Evolutionary conservation across 2,329 filamentous ascomycete species (phyloP), one percentile per base, ranked within the genome.

Genomic region (Fusarium sp.): DNA sequence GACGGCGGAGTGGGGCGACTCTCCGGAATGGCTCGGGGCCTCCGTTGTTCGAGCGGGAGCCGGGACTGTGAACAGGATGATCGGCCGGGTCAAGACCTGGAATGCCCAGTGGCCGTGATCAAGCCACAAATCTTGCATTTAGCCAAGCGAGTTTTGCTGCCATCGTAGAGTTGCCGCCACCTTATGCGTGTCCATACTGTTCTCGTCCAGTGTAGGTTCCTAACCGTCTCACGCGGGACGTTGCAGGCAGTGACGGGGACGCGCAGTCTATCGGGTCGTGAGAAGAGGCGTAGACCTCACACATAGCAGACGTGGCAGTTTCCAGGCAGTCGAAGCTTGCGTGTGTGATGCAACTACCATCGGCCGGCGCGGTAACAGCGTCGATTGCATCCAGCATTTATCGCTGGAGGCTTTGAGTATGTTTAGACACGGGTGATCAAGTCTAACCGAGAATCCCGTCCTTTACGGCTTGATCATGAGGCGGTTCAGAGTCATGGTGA

Each of bases 171-270:
- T 34, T 55, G 23, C 52, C 16, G 16, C 39, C 52, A 44, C n/a
- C 13, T 31, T 30, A 10, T 16, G 40, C 18, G 31, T 46, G 37
- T 34, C 23, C 31, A 34, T 37, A 13, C 30, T 28, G 44, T 41
- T 18, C 30, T 16, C 43, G 23, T 41, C 28, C n/a, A 23, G 27
- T 44, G 28, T 40, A 31, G 10, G 18, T 15, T n/a, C 13, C 12
- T 47, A 30, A 36, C 43, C 18, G 12, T 53, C 37, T 52, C 37
- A 51, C 44, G 56, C 51, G 16, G 57, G 44, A 55, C 51, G 54
- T 52, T 56, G 59, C 53, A 72, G 72, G 72, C 63, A 73, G 61
- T 59, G 47, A 60, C 13, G 34, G 39, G 39, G 66, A 65, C 52
- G 68, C 71, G 70, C 59, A 72, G 39, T 36, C 34, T 37, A n/a